Base-by-base conservation (phyloP, 129 eudicot genomes). In the Tanacetum coccineum region DNA sequence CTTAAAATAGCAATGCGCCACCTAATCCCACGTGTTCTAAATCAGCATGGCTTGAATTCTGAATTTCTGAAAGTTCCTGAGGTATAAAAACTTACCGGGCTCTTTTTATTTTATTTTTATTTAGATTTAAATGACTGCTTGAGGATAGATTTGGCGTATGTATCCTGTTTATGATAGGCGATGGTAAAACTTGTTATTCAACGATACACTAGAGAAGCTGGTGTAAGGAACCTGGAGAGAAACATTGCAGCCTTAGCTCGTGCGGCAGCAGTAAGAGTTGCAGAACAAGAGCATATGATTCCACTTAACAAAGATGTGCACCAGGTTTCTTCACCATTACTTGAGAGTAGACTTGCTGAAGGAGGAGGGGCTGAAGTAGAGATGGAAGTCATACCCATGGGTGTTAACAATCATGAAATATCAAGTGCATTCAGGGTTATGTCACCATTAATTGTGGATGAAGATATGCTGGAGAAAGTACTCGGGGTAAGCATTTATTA, bases 121-220 rank as follows among this genome's bases (percentile, higher is more conserved):
- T 36, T 6, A 36, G 10, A 36, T 36, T 36, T 5, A 36, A 5
- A 7, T 36, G 42, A 36, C 9, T 36, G 42, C 9, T 8, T 36
- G 8, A 7, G 6, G 42, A 36, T 46, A 50, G 74, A 62, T 64
- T 50, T 66, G 13, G 40, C 21, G 18, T 46, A 5, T 58, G 40
- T 39, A 45, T 65, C 49, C 42, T 26, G 63, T 66, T 18, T 74
- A 40, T 83, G 71, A 75, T 59, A 93, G 99, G 87, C 50, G 15
- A 86, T 82, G 88, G 90, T 93, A 77, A 79, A 89, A 79, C 90
- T 88, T 71, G 82, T 93, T 21, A 93, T 93, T 73, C 81, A 93
- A 66, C 76, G 96, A 70, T 93, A 93, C 74, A 93, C 99, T 12
- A 86, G 95, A 80, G 99, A 93, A 81, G 99, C 99, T 77, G 99